Percentiles rank a stretch among this genome's conserved stretches.
These are phyloP conservation scores for Neurospora cerealis DNA, from an alignment of 495 filamentous ascomycete species.

Conservation along the genomic window DNA sequence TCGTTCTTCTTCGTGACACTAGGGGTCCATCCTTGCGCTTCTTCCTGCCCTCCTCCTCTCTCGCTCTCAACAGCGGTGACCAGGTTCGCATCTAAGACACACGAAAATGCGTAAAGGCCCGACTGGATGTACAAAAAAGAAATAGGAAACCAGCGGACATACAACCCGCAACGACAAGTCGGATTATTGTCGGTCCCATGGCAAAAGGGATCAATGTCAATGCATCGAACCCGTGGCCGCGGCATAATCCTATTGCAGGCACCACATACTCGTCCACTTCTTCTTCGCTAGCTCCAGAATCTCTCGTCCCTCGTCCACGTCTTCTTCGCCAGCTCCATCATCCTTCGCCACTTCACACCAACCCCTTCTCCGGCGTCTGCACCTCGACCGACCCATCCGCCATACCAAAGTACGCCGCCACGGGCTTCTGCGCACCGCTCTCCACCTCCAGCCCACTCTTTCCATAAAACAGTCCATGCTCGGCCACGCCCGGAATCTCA, in stretches of 20 bases:
- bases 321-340: too few species aligned
- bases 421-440: constrained; percentile 72
- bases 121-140: too few species aligned
- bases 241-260: too few species aligned
- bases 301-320: too few species aligned
- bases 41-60: constrained; percentile 68
- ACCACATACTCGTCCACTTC: too few species aligned
- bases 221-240: too few species aligned
- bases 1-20: constrained; percentile 38
- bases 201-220: too few species aligned
- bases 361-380: constrained; percentile 24
- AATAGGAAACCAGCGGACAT: background rate
- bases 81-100: background rate
- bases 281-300: too few species aligned
- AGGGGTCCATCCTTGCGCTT: constrained; percentile 42
- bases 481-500: constrained; percentile 82
- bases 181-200: background rate
- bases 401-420: constrained; percentile 93
- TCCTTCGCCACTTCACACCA: background rate
- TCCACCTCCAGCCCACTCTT: constrained; percentile 59
- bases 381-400: constrained; percentile 41
- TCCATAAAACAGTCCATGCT: constrained; percentile 85
- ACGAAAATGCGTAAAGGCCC: too few species aligned
- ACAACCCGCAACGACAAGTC: background rate
- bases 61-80: too few species aligned